These are phyloP conservation scores for Colletotrichum zoysiae DNA, from an alignment of 2,329 filamentous ascomycete species.

Conservation along the genomic window DNA sequence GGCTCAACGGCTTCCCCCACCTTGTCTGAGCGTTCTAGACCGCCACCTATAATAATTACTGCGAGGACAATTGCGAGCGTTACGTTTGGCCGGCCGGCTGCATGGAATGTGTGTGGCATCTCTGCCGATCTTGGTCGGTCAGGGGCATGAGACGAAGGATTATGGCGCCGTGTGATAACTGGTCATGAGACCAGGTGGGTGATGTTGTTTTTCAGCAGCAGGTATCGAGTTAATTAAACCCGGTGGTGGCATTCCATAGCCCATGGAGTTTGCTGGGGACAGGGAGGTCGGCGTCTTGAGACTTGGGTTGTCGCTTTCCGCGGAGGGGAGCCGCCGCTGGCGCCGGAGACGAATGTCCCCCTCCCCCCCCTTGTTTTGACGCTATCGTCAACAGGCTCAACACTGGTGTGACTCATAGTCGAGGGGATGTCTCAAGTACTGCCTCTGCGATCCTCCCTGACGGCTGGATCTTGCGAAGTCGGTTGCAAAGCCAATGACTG, in stretches of 20 bases:
- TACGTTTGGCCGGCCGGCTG: background rate
- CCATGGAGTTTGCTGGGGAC: background rate
- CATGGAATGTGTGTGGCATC: background rate
- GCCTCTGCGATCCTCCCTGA: background rate
- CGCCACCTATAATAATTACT: background rate
- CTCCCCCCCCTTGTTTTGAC: background rate
- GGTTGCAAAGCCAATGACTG: background rate
- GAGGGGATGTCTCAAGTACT: background rate
- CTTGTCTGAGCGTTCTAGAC: background rate
- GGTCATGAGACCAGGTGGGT: too few species aligned
- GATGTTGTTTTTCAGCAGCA: background rate
- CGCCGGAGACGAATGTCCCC: background rate
- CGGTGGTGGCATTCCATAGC: background rate
- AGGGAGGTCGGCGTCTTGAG: background rate
- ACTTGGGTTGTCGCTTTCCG: background rate
- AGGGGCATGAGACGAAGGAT: background rate
- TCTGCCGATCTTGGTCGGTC: background rate
- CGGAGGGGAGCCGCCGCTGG: background rate
- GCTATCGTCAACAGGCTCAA: background rate
- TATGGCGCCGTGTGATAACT: background rate
- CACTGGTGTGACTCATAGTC: background rate
- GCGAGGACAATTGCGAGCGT: background rate
- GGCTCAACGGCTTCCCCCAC: too few species aligned
- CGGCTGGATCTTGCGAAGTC: background rate
- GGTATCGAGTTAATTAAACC: background rate